Evolutionary conservation across 2,329 filamentous ascomycete species (phyloP), one percentile per base, ranked within the genome.

Genomic region (Cryphonectria japonica): DNA sequence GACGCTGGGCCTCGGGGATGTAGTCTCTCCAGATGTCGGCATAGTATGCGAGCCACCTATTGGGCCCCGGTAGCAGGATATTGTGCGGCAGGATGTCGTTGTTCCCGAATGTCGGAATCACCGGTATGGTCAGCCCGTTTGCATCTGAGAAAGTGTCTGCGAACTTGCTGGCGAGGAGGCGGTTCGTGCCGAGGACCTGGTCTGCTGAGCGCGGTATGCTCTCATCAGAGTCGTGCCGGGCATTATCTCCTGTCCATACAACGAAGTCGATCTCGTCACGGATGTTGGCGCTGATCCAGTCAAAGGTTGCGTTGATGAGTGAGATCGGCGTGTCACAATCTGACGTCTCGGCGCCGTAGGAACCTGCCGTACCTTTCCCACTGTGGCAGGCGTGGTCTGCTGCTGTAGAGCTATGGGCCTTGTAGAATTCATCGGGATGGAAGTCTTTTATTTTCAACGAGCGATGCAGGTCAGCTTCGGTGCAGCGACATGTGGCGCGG

Each of bases 21-120:
- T 98, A 97, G 52, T 87, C 86, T 64, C 83, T 83, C 96, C 96
- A 99, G 32, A 98, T 89, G 32, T 92, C 86, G 37, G 89, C 84
- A 76, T 96, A 98, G 63, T 86, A 86, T 71, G 88, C 88, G 0
- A 97, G 92, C 91, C 95, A 97, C 74, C 88, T 87, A 77, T 98
- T 98, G 22, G 96, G 96, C 0, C 95, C 96, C 0, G 89, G 86
- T 59, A 89, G 85, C 79, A 99, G 90, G 78, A 98, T 97, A 77
- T 99, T 99, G 83, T 99, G 96, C 1, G 96, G 96, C 72, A 98
- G 89, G 71, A 99, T 95, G 78, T 99, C 96, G 81, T 99, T 99
- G 83, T 99, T 99, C 72, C 96, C 96, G 75, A 98, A 91, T 0
- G 91, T 98, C 0, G 96, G 95, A 29, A 99, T 86, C 41, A 98